A percentile compares a stretch with the other conserved stretches of the same genome.
These are phyloP conservation scores for Tanacetum coccineum DNA, from an alignment of 129 eudicot species.

Conservation along the genomic window DNA sequence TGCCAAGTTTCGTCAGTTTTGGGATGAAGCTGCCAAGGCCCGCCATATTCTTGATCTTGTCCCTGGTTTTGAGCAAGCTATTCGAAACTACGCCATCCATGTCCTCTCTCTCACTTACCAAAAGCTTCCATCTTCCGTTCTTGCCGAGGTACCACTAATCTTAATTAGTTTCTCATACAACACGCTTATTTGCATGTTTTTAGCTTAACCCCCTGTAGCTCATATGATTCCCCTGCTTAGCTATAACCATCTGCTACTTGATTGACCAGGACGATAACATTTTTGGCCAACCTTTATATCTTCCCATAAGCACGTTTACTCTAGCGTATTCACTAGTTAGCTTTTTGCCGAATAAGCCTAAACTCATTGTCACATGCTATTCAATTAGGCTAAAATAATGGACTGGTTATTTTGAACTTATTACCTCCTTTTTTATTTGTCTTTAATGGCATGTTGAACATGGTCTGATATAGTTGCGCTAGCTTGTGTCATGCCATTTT, in stretches of 20 bases:
- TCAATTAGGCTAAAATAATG: neutral
- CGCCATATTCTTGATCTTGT: constrained; percentile 82
- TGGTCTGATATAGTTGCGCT: too few relatives aligned
- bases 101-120: constrained; percentile 83
- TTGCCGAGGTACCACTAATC: constrained; percentile 68
- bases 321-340: too few relatives aligned
- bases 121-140: constrained; percentile 60
- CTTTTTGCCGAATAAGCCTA: neutral
- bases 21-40: constrained; percentile 99
- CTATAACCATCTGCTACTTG: too few relatives aligned
- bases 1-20: constrained; percentile 91
- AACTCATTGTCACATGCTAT: neutral
- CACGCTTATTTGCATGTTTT: neutral
- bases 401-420: too few relatives aligned
- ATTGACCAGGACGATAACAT: too few relatives aligned
- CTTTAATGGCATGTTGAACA: too few relatives aligned
- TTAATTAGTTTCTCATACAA: too few relatives aligned
- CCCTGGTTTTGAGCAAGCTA: constrained; percentile 95
- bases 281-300: too few relatives aligned
- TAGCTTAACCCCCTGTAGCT: neutral
- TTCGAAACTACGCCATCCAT: constrained; percentile 83
- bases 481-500: too few relatives aligned
- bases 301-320: too few relatives aligned
- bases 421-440: too few relatives aligned
- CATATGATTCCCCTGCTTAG: too few relatives aligned